Conservation (phyloP, 176 grass and related monocot genomes). For the Aegilops bicornis region DNA sequence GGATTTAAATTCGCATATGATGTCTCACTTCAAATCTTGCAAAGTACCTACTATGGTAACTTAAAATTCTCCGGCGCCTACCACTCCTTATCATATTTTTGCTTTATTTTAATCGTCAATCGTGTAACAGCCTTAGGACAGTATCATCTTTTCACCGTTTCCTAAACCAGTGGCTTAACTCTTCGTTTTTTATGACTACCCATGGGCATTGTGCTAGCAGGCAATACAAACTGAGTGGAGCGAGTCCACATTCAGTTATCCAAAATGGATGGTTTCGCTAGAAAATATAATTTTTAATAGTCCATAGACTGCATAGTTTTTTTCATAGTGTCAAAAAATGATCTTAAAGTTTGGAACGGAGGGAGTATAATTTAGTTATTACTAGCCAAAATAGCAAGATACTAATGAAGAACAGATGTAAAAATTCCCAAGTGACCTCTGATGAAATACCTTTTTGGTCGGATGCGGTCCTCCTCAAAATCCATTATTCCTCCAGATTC, state of each 20-base stretch:
- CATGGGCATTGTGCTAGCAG: too few species aligned
- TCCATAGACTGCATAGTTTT: not conserved
- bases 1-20: too few species aligned
- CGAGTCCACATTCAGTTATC: not conserved
- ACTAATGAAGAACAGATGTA: not conserved
- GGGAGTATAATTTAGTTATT: not conserved
- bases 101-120: too few species aligned
- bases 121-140: too few species aligned
- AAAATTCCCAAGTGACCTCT: not conserved
- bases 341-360: too few species aligned
- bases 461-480: conserved; percentile 95
- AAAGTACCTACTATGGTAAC: too few species aligned
- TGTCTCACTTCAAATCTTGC: too few species aligned
- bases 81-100: too few species aligned
- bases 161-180: too few species aligned
- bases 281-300: not conserved
- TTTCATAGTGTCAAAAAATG: not conserved
- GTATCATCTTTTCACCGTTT: too few species aligned
- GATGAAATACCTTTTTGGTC: conserved; percentile 81
- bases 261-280: not conserved
- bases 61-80: too few species aligned
- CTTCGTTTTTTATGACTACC: too few species aligned
- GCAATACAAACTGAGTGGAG: not conserved
- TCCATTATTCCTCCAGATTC: conserved; percentile 98
- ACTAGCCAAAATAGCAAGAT: conserved; percentile 5